phyloP scores from a whole-genome alignment of 805 yeast species.

The Ogataea henricii region DNA sequence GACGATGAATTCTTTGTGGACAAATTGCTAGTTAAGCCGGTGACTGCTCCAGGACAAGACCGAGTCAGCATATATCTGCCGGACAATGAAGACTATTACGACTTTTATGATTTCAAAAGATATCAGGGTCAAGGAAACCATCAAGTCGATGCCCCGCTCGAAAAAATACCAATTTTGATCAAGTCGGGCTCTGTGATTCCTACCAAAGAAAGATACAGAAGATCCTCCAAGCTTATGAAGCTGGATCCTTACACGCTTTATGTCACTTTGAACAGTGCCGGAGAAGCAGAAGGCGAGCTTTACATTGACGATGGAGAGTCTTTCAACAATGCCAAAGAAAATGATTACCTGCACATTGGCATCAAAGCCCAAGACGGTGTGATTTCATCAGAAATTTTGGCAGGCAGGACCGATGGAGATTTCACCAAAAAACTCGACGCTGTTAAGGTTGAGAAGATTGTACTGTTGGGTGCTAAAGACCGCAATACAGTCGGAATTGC shows the following conservation, averaged over 20 bases:
- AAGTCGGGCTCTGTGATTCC: constrained; percentile 80
- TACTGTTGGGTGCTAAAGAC: constrained; percentile 43
- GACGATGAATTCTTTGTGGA: constrained; percentile 89
- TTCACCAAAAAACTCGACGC: constrained; percentile 30
- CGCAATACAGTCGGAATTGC: constrained; percentile 33
- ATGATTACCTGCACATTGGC: constrained; percentile 43
- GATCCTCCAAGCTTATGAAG: constrained; percentile 74
- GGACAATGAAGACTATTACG: constrained; percentile 56
- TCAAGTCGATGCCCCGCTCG: constrained; percentile 46
- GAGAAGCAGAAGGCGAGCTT: constrained; percentile 49
- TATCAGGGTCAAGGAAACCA: constrained; percentile 42
- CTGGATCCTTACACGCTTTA: constrained; percentile 80
- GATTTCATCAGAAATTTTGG: constrained; percentile 33
- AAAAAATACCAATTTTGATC: constrained; percentile 67
- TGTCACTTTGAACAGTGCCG: constrained; percentile 53
- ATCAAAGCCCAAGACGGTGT: constrained; percentile 33
- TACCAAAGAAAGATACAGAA: constrained; percentile 71
- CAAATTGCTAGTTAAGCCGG: constrained; percentile 74
- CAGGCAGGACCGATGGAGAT: constrained; percentile 20
- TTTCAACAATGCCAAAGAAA: constrained; percentile 57
- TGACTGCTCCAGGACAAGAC: constrained; percentile 54
- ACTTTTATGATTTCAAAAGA: constrained; percentile 42
- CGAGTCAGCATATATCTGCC: constrained; percentile 53
- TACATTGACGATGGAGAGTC: constrained; percentile 88
- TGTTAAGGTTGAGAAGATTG: constrained; percentile 55